Base-by-base conservation (phyloP, 1,139 yeast genomes). In the Kodamaea sp. region DNA sequence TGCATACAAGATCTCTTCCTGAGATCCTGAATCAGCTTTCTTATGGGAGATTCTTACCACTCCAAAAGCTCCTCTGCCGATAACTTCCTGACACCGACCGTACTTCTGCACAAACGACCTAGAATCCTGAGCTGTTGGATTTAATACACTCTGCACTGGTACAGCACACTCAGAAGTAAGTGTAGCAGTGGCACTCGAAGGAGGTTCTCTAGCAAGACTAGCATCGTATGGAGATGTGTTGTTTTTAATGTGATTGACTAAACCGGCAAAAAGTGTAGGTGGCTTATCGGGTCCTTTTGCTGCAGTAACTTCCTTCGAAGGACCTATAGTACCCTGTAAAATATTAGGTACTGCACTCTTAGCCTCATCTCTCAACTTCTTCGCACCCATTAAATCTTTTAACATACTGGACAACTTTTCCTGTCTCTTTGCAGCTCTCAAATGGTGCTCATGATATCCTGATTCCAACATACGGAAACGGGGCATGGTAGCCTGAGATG, bases 381-480 rank as follows among this genome's bases (percentile, higher is more conserved):
- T 84, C 8, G 90, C 89, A 22, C 90, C 94, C 40, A 90, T 62
- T 44, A 88, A 70, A 53, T 87, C 96, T 48, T 87, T 87, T 46
- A 92, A 72, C 96, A 90, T 86, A 42, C 81, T 80, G 13, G 88
- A 76, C 31, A 90, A 68, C 55, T 88, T 89, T 54, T 90, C 97
- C 58, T 89, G 97, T 46, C 97, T 75, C 51, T 83, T 80, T 8
- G 90, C 82, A 28, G 83, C 78, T 41, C 80, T 74, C 45, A 90
- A 68, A 53, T 79, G 80, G 59, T 90, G 97, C 49, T 80, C 87
- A 58, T 90, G 97, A 9, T 63, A 44, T 3, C 94, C 90, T 44
- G 80, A 80, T 31, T 80, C 88, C 34, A 66, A 57, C 55, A 80
- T 63, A 24, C 60, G 50, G 50, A 81, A 80, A 27, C 88, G 51